Conservation (phyloP, 2,329 filamentous ascomycete species). For the Aspergillus aculeatus region DNA sequence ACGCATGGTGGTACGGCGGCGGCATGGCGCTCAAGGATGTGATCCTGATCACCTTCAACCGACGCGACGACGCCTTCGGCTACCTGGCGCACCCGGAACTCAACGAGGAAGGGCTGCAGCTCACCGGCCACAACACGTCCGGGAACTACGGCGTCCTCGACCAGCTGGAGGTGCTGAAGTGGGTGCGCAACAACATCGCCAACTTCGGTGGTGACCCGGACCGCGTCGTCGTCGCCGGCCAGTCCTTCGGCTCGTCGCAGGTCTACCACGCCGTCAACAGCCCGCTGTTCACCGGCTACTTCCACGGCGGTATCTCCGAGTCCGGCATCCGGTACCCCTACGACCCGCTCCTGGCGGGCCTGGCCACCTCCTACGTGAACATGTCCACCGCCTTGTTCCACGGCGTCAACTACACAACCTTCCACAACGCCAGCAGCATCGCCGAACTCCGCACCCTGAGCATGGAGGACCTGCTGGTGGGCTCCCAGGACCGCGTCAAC, state of each 20-base stretch:
- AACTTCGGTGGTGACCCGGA: slow-evolving; percentile 54
- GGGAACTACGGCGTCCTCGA: slow-evolving; percentile 47
- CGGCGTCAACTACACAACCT: slow-evolving; percentile 35
- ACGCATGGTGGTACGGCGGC: slow-evolving; percentile 27
- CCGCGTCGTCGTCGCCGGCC: slow-evolving; percentile 45
- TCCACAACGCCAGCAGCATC: slow-evolving; percentile 41
- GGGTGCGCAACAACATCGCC: slow-evolving; percentile 54
- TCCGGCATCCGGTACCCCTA: slow-evolving; percentile 31
- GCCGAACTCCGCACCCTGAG: slow-evolving; percentile 42
- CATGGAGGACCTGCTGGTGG: slow-evolving; percentile 33
- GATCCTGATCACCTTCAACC: slow-evolving; percentile 30
- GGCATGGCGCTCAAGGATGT: slow-evolving; percentile 31
- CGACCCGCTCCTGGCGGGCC: slow-evolving; percentile 26
- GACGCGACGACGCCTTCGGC: slow-evolving; percentile 28
- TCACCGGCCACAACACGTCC: slow-evolving; percentile 24
- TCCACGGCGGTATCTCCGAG: slow-evolving; percentile 34
- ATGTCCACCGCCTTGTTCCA: slow-evolving; percentile 19
- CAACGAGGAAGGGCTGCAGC: slow-evolving; percentile 4
- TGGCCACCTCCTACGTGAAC: slow-evolving; percentile 25
- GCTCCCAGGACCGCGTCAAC: slow-evolving; percentile 8
- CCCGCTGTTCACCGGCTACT: slow-evolving; percentile 29
- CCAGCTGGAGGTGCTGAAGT: slow-evolving; percentile 56
- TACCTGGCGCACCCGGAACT: slow-evolving; percentile 28
- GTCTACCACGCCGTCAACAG: slow-evolving; percentile 34
- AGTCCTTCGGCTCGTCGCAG: slow-evolving; percentile 32